Conservation (phyloP, 2,329 filamentous ascomycete species). For the Fusarium hainanense region DNA sequence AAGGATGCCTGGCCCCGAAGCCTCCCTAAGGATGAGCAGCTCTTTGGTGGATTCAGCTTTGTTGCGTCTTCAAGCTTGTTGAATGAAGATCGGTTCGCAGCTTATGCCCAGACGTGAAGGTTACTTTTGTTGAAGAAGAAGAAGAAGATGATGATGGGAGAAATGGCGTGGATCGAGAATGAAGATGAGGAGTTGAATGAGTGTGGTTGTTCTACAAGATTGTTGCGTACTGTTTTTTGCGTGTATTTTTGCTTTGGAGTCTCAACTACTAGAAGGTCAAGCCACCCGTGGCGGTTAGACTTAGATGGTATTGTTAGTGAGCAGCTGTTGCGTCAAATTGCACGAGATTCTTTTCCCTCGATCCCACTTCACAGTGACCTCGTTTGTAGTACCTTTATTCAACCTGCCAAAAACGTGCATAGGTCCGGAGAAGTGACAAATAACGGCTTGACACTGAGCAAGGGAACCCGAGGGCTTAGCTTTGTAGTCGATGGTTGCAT, state of each 20-base stretch:
- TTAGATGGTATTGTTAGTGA: conserved; percentile 4
- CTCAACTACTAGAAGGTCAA: conserved; percentile 1
- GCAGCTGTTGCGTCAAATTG: not conserved
- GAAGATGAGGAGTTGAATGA: conserved; percentile 5
- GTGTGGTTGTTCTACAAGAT: conserved; percentile 8
- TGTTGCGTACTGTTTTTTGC: conserved; percentile 8
- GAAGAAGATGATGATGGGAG: not conserved
- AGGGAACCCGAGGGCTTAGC: conserved; percentile 39
- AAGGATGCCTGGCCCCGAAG: conserved; percentile 56
- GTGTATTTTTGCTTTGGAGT: conserved; percentile 18
- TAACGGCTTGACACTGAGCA: not conserved
- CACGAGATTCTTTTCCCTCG: not conserved
- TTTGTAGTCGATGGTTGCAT: not conserved
- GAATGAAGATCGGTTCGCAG: conserved; percentile 59
- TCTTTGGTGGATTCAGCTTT: conserved; percentile 73
- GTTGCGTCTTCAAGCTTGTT: conserved; percentile 68
- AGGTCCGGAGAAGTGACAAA: conserved; percentile 1
- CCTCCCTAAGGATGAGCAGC: conserved; percentile 64
- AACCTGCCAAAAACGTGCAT: conserved; percentile 2
- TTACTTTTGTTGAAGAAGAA: not conserved
- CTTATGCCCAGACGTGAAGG: conserved; percentile 38
- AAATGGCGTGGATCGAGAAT: not conserved
- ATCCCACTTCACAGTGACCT: not conserved
- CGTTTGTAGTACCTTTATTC: not conserved
- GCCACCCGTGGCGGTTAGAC: not conserved